A percentile compares a stretch with the other conserved stretches of the same genome.
phyloP scores from a whole-genome alignment of 2,329 filamentous ascomycete genomes.

The Pseudogymnoascus destructans region DNA sequence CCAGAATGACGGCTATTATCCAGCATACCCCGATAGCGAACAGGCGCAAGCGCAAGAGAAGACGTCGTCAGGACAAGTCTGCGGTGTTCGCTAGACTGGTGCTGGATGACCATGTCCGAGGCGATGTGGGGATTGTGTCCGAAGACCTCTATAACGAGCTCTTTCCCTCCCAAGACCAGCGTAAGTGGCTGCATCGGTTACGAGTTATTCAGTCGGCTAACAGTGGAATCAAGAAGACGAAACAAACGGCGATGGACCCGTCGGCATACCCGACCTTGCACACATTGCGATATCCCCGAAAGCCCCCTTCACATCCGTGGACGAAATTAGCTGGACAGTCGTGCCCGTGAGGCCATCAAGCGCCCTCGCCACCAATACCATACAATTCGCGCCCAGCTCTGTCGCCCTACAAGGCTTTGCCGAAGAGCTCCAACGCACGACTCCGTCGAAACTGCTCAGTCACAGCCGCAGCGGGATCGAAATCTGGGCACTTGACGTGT shows the following conservation, averaged over 20 bases:
- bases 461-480: slow-evolving; percentile 69
- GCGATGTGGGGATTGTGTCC: slow-evolving; percentile 74
- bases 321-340: slow-evolving; percentile 69
- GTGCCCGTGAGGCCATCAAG: slow-evolving; percentile 57
- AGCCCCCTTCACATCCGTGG: slow-evolving; percentile 42
- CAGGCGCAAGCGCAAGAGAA: slow-evolving; percentile 33
- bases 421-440: slow-evolving; percentile 54
- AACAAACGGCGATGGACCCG: slow-evolving; percentile 18
- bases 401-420: slow-evolving; percentile 69
- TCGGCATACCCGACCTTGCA: slow-evolving; percentile 31
- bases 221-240: slow-evolving; percentile 16
- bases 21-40: slow-evolving; percentile 2
- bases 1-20: background rate
- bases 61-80: slow-evolving; percentile 54
- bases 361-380: slow-evolving; percentile 58
- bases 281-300: slow-evolving; percentile 65
- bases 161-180: slow-evolving; percentile 47
- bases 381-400: slow-evolving; percentile 64
- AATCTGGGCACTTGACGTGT: slow-evolving; percentile 68
- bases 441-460: slow-evolving; percentile 61
- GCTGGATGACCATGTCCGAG: slow-evolving; percentile 73
- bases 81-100: slow-evolving; percentile 68
- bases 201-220: slow-evolving; percentile 17
- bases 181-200: slow-evolving; percentile 31
- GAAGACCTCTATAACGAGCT: slow-evolving; percentile 75